Base-by-base conservation (phyloP, 768 basidiomycete species). In the Sarcodon aspratus region DNA sequence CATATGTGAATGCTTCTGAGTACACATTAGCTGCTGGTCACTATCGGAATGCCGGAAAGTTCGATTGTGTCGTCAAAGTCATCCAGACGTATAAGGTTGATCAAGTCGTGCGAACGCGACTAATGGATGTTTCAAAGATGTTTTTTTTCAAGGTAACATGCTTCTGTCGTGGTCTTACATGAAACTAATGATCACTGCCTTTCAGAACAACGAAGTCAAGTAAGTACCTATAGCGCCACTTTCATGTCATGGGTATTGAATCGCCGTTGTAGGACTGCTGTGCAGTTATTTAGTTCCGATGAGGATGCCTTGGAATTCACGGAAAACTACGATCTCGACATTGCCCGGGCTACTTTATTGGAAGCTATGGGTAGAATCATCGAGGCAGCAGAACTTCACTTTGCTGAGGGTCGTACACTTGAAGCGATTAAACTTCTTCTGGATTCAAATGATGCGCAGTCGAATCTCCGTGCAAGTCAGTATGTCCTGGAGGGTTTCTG, bases 281-380 rank as follows among this genome's bases (percentile, higher is more conserved):
- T 63, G 42, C 49, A 56, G 7, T 57, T 85, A 1, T 85, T 85
- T 51, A 50, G 61, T 0, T 65, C 69, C 1, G 56, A 65, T 0
- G 76, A 84, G 18, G 78, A 81, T 21, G 69, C 69, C 27, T 51
- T 80, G n/a, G 70, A 74, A 44, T 85, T 78, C 51, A 66, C 77
- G 9, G 72, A 78, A 42, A 70, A 76, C 6, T 69, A 70, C 43
- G 73, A 71, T 42, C 63, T 84, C 13, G 75, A 79, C 56, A 54
- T 69, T 13, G 72, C 74, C 9, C 73, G 67, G 8, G 72, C 71
- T 0, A 60, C 61, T 0, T 56, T 84, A 3, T 64, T 80, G 9
- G 66, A 69, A 33, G 59, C 59, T 4, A 63, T 66, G 8, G 71
- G 69, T 12, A 64, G 66, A 52, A 65, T 62, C 44, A 43, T 54